Evolutionary conservation across 1,284 basidiomycete species (phyloP).

Genomic region (Sphagnurus paluster): DNA sequence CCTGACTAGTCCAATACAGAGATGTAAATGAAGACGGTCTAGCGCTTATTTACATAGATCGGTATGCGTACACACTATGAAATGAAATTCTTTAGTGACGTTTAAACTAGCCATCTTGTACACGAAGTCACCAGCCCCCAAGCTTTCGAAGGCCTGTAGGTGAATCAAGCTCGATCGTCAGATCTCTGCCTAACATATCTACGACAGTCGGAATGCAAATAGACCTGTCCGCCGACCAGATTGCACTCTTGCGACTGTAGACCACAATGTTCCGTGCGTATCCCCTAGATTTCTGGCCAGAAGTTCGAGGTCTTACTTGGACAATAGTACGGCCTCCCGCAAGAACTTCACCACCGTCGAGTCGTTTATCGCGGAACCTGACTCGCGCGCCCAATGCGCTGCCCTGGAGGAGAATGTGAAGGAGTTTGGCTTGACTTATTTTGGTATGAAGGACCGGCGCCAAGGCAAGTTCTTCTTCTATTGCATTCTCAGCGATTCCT

Average conservation of each 20-base stretch:
- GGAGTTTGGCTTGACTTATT: constrained; percentile 93
- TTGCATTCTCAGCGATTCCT: constrained; percentile 9
- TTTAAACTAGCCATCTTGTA: constrained; percentile 73
- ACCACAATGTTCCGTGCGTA: constrained; percentile 94
- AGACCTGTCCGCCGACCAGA: constrained; percentile 87
- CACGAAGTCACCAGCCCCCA: constrained; percentile 97
- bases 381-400: constrained; percentile 88
- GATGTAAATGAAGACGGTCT: constrained; percentile 81
- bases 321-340: constrained; percentile 76
- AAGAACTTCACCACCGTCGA: constrained; percentile 80
- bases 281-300: background rate
- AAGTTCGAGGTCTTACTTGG: constrained; percentile 8
- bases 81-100: constrained; percentile 11
- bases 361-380: constrained; percentile 85
- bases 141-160: constrained; percentile 91
- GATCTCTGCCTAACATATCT: constrained; percentile 16
- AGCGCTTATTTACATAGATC: constrained; percentile 91
- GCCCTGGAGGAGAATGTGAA: constrained; percentile 95
- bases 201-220: constrained; percentile 70
- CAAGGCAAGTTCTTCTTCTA: constrained; percentile 58
- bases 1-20: constrained; percentile 37
- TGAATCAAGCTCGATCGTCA: constrained; percentile 17
- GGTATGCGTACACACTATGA: constrained; percentile 43
- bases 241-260: constrained; percentile 93
- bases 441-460: constrained; percentile 88